These are phyloP conservation scores for Hemerocallis citrina DNA, from an alignment of 106 monocot species.

Conservation along the genomic window DNA sequence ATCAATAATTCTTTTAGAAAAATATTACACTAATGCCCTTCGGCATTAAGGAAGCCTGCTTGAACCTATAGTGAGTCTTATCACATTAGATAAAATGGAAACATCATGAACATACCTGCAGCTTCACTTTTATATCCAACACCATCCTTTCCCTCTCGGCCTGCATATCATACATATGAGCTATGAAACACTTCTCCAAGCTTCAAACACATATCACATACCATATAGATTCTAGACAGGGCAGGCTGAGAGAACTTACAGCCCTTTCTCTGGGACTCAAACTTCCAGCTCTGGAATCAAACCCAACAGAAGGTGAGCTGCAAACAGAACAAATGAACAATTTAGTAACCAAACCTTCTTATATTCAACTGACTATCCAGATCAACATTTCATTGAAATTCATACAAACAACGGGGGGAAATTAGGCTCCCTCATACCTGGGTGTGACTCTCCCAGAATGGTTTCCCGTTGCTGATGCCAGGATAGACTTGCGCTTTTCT, in stretches of 20 bases:
- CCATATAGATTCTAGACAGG: neutral
- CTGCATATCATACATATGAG: conserved; percentile 35
- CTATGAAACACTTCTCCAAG: neutral
- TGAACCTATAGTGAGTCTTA: too few species aligned
- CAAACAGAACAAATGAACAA: neutral
- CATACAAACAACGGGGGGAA: neutral
- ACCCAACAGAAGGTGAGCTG: conserved; percentile 46
- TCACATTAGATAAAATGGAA: too few species aligned
- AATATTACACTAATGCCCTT: too few species aligned
- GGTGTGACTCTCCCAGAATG: conserved; percentile 36
- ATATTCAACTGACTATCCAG: neutral
- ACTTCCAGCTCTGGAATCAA: conserved; percentile 53
- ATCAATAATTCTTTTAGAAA: too few species aligned
- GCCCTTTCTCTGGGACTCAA: conserved; percentile 88
- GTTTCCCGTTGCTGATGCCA: conserved; percentile 58
- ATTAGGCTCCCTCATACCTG: conserved; percentile 25
- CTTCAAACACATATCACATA: neutral
- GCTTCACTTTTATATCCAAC: conserved; percentile 97
- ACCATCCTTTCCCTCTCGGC: conserved; percentile 99
- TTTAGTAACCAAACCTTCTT: neutral
- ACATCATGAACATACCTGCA: conserved; percentile 91
- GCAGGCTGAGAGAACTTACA: conserved; percentile 35
- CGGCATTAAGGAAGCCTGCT: too few species aligned
- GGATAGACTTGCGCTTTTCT: conserved; percentile 71
- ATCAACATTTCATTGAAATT: too few species aligned